Conservation (phyloP, 2,329 filamentous ascomycete genomes). For the Neurospora sp. region DNA sequence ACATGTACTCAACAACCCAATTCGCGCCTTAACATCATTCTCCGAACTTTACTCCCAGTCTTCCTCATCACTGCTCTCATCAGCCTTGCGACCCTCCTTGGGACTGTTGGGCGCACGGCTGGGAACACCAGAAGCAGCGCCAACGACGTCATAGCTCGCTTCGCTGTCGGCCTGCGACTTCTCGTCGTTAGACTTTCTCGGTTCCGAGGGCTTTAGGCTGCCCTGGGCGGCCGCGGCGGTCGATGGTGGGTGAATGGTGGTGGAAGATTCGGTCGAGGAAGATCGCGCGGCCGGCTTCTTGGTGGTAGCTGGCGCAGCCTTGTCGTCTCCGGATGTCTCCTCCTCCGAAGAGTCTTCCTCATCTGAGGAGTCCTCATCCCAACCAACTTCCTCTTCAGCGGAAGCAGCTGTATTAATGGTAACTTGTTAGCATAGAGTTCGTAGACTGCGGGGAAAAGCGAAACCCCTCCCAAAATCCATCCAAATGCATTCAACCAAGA, state of each 20-base stretch:
- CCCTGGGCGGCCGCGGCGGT: conserved; percentile 19
- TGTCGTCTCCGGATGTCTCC: conserved; percentile 20
- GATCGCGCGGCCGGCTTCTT: conserved; percentile 26
- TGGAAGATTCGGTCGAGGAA: conserved; percentile 46
- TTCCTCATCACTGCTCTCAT: conserved; percentile 56
- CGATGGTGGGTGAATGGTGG: conserved; percentile 44
- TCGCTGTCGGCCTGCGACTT: conserved; percentile 90
- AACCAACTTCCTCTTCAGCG: conserved; percentile 60
- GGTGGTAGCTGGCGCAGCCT: conserved; percentile 22
- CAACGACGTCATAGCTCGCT: conserved; percentile 90
- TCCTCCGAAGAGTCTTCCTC: conserved; percentile 24
- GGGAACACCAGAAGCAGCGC: conserved; percentile 62
- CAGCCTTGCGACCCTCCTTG: conserved; percentile 43
- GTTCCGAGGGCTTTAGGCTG: conserved; percentile 52
- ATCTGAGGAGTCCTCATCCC: conserved; percentile 44
- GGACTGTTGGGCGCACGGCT: conserved; percentile 68
- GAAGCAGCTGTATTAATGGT: conserved; percentile 44
- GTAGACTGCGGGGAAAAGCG: conserved; percentile 14
- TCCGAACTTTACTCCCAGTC: conserved; percentile 57
- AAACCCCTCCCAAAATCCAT: conserved; percentile 4
- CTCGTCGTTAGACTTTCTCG: conserved; percentile 73
- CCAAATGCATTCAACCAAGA: neutral
- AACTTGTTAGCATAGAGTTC: conserved; percentile 24
- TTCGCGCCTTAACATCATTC: conserved; percentile 1
- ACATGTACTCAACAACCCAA: conserved; percentile 1